These are phyloP conservation scores for Haberlea rhodopensis DNA, from an alignment of 257 asterid species.

Conservation along the genomic window DNA sequence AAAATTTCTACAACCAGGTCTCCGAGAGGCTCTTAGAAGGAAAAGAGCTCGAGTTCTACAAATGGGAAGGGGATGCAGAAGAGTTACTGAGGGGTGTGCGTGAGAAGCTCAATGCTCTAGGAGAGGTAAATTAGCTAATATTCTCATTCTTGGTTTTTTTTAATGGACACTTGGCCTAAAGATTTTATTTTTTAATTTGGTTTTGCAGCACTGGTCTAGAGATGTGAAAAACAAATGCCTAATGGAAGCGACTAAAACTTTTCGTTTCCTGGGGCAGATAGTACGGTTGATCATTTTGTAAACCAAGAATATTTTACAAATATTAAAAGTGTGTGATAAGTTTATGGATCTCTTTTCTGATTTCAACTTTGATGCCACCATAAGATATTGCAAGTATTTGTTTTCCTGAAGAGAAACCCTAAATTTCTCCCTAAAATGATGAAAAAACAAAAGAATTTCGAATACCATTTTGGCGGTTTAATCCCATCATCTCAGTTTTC, in stretches of 20 bases:
- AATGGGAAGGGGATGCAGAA: constrained; percentile 75
- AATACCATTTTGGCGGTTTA: too few relatives aligned
- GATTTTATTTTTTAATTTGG: neutral
- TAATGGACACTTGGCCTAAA: constrained; percentile 14
- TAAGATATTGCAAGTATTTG: too few relatives aligned
- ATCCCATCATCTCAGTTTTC: too few relatives aligned
- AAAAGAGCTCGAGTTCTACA: constrained; percentile 61
- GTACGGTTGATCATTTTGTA: constrained; percentile 71
- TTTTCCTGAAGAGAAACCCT: too few relatives aligned
- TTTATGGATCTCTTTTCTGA: neutral
- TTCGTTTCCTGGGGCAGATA: constrained; percentile 81
- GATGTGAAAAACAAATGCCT: constrained; percentile 75
- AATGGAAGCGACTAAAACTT: constrained; percentile 79
- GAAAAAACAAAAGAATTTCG: too few relatives aligned
- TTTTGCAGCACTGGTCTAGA: constrained; percentile 85
- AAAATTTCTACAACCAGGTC: constrained; percentile 45
- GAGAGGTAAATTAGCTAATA: constrained; percentile 50
- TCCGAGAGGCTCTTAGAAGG: constrained; percentile 54
- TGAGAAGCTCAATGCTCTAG: constrained; percentile 76
- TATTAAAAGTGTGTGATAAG: neutral
- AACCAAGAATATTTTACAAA: constrained; percentile 18
- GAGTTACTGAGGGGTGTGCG: constrained; percentile 67
- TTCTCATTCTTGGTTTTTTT: neutral
- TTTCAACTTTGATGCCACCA: too few relatives aligned
- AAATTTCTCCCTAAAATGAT: too few relatives aligned